A percentile compares a stretch with the other conserved stretches of the same genome.
Conservation (phyloP, 108 stramenopile species). For the Cylindrotheca fusiformis region DNA sequence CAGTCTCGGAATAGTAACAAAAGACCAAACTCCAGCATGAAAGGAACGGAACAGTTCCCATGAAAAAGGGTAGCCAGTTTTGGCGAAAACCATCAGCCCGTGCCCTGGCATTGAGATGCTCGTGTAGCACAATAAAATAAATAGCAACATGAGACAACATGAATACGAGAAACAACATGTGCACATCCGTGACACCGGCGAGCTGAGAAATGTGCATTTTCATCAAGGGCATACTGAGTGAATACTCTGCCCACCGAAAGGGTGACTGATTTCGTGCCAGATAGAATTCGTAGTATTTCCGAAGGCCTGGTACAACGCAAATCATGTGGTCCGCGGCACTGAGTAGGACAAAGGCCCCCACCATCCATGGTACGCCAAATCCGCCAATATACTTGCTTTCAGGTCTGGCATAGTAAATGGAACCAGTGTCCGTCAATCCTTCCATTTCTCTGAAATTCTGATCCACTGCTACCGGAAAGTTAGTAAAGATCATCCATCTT, state of each 20-base stretch:
- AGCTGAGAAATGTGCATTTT: constrained; percentile 34
- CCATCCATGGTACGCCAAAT: constrained; percentile 22
- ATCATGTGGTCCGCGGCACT: constrained; percentile 23
- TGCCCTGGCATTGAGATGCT: constrained; percentile 27
- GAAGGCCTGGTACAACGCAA: constrained; percentile 14
- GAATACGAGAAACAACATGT: constrained; percentile 25
- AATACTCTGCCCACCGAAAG: constrained; percentile 39
- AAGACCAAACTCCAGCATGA: constrained; percentile 21
- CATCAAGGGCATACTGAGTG: constrained; percentile 26
- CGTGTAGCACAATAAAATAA: constrained; percentile 15
- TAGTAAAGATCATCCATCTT: constrained; percentile 16
- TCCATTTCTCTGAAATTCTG: background rate
- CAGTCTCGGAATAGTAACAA: constrained; percentile 2
- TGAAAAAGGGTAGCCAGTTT: constrained; percentile 24
- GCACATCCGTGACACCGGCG: constrained; percentile 30
- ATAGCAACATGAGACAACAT: constrained; percentile 9
- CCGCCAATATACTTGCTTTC: background rate
- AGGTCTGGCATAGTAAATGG: constrained; percentile 2
- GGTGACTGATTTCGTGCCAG: constrained; percentile 25
- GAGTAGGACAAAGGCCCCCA: constrained; percentile 16
- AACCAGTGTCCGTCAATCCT: background rate
- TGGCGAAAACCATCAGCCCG: constrained; percentile 18
- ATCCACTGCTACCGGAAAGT: constrained; percentile 8
- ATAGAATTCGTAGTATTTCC: constrained; percentile 16
- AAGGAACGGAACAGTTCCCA: constrained; percentile 14